These are phyloP conservation scores for Phytophthora pluvialis DNA, from an alignment of 352 stramenopile species.

Conservation along the genomic window DNA sequence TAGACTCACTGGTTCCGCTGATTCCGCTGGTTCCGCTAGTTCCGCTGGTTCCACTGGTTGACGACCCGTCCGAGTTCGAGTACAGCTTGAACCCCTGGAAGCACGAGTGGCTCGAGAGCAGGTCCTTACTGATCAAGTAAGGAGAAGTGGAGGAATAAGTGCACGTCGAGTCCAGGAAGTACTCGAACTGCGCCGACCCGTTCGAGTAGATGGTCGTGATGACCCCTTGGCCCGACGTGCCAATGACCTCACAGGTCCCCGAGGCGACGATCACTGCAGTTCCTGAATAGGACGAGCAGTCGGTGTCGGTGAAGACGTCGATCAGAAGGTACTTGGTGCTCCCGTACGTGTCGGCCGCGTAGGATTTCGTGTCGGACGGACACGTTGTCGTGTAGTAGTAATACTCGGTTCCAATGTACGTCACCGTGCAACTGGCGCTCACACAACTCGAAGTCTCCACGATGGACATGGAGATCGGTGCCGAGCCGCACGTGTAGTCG, in stretches of 20 bases:
- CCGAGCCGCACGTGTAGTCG: slow-evolving; percentile 27
- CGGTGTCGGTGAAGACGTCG: slow-evolving; percentile 24
- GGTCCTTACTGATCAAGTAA: slow-evolving; percentile 28
- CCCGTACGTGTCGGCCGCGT: slow-evolving; percentile 26
- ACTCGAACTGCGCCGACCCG: slow-evolving; percentile 23
- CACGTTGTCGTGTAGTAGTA: slow-evolving; percentile 28
- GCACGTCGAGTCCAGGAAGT: slow-evolving; percentile 27
- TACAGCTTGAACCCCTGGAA: slow-evolving; percentile 32
- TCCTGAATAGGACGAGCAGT: slow-evolving; percentile 19
- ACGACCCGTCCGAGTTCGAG: slow-evolving; percentile 28
- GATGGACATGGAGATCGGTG: slow-evolving; percentile 30
- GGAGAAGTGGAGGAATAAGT: slow-evolving; percentile 9
- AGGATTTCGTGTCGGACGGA: slow-evolving; percentile 28
- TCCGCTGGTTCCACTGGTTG: slow-evolving; percentile 6
- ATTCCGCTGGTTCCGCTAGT: not conserved
- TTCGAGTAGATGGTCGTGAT: slow-evolving; percentile 33
- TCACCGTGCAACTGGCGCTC: slow-evolving; percentile 8
- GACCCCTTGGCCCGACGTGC: slow-evolving; percentile 13
- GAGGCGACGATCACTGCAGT: slow-evolving; percentile 27
- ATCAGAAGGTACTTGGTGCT: slow-evolving; percentile 35
- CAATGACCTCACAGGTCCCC: slow-evolving; percentile 21
- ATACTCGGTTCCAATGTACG: slow-evolving; percentile 7
- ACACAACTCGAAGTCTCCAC: slow-evolving; percentile 19
- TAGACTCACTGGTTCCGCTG: not conserved
- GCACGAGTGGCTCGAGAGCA: slow-evolving; percentile 31